Evolutionary conservation across 148 eudicot species (phyloP), one percentile per base, ranked within the genome.

Genomic region (Arctostaphylos glauca): DNA sequence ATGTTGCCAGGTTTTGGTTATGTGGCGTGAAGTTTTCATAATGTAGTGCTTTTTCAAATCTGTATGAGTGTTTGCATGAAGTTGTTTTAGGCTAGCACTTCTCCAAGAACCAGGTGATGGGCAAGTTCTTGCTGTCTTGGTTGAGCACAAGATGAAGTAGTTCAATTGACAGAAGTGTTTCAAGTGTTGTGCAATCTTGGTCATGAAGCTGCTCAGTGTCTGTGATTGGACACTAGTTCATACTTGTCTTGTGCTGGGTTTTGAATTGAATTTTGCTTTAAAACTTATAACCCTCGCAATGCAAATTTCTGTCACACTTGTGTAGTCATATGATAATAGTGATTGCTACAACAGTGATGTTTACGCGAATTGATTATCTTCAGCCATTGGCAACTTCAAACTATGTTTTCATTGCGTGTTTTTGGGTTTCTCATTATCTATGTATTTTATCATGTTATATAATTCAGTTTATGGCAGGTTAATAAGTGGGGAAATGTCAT

Each of bases 401-500:
- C 19, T 13, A 66, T 80, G 82, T 48, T 62, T 79, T 72, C 4
- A 16, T 43, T 47, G 43, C 47, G 23, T 48, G 15, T 7, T 47
- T 58, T 31, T 80, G 7, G n/a, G 18, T 23, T 9, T 50, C 5
- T 48, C 62, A 44, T 55, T 60, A 14, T 4, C 52, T 12, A 2
- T 59, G 3, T 18, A 50, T 73, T 44, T 77, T n/a, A 43, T 90
- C 62, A 74, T 66, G 86, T 76, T 87, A 87, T 88, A 74, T 77
- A 85, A 87, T 81, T 83, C 82, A 83, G 84, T 74, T 75, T 87
- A 4, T 85, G 78, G 77, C 97, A 96, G 99, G 99, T 94, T 62
- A 96, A 96, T 81, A 90, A 92, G 85, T 96, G 97, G 98, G 99
- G 99, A 87, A 94, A 93, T 87, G 92, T 96, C 67, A 31, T 94